Conservation (phyloP, 257 asterid species). For the Scutellaria barbata region DNA sequence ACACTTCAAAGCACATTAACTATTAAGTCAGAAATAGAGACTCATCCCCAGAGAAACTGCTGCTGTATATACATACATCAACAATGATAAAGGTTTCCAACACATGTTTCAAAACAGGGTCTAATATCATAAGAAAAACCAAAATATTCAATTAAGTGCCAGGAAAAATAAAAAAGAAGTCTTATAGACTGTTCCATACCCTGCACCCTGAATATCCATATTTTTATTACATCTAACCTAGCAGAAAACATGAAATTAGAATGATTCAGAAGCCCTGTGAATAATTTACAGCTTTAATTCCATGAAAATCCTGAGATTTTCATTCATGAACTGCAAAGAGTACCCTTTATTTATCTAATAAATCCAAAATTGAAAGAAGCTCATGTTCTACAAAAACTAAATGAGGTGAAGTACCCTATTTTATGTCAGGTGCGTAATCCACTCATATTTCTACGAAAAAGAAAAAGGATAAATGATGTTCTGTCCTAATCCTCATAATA, state of each 20-base stretch:
- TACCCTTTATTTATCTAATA: not conserved
- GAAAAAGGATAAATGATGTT: not conserved
- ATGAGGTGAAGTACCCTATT: not conserved
- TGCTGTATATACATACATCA: not conserved
- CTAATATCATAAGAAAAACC: not conserved
- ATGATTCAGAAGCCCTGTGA: constrained; percentile 7
- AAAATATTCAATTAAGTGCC: not conserved
- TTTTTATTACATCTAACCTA: not conserved
- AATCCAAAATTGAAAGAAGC: not conserved
- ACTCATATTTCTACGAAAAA: not conserved
- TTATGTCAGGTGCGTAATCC: not conserved
- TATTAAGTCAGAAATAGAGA: constrained; percentile 38
- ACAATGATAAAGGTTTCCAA: constrained; percentile 1
- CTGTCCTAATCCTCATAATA: not conserved
- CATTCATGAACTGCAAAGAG: not conserved
- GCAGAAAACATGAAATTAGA: not conserved
- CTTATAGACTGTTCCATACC: constrained; percentile 9
- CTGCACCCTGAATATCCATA: not conserved
- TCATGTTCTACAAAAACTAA: not conserved
- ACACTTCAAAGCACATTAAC: constrained; percentile 52
- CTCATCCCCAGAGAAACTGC: constrained; percentile 7
- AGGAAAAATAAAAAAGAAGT: not conserved
- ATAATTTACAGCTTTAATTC: constrained; percentile 11
- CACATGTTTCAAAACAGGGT: constrained; percentile 6
- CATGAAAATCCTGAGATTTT: not conserved